These are phyloP conservation scores for Xylariaceae sp. DNA, from an alignment of 2,329 filamentous ascomycete species.

Conservation along the genomic window DNA sequence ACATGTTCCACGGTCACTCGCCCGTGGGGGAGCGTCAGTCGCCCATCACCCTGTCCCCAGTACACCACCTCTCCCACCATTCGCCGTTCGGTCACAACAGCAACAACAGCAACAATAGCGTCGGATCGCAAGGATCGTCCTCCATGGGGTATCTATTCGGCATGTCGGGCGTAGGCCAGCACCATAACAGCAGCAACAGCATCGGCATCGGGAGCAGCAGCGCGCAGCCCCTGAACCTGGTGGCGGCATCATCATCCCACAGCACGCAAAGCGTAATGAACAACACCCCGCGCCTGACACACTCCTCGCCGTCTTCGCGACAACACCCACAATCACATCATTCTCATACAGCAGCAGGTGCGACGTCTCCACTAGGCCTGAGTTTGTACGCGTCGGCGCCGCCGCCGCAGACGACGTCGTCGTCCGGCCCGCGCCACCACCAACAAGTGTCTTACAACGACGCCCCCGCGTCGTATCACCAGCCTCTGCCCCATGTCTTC, in stretches of 20 bases:
- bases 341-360: constrained; percentile 20
- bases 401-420: too few relatives aligned
- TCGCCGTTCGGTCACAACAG: constrained; percentile 28
- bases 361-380: constrained; percentile 26
- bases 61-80: constrained; percentile 26
- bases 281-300: constrained; percentile 24
- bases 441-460: constrained; percentile 27
- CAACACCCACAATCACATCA: too few relatives aligned
- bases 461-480: constrained; percentile 19
- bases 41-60: constrained; percentile 25
- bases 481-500: constrained; percentile 23
- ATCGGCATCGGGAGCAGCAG: too few relatives aligned
- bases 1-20: constrained; percentile 22
- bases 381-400: constrained; percentile 27
- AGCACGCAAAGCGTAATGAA: constrained; percentile 22
- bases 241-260: constrained; percentile 23
- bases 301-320: constrained; percentile 25
- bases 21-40: constrained; percentile 24
- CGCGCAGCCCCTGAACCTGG: constrained; percentile 22
- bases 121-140: constrained; percentile 17
- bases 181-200: too few relatives aligned
- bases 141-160: constrained; percentile 24
- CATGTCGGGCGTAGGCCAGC: constrained; percentile 16
- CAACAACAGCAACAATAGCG: too few relatives aligned
- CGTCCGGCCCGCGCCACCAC: constrained; percentile 24